Evolutionary conservation across 2,329 filamentous ascomycete genomes (phyloP).

Genomic region (Colletotrichum eremochloae): DNA sequence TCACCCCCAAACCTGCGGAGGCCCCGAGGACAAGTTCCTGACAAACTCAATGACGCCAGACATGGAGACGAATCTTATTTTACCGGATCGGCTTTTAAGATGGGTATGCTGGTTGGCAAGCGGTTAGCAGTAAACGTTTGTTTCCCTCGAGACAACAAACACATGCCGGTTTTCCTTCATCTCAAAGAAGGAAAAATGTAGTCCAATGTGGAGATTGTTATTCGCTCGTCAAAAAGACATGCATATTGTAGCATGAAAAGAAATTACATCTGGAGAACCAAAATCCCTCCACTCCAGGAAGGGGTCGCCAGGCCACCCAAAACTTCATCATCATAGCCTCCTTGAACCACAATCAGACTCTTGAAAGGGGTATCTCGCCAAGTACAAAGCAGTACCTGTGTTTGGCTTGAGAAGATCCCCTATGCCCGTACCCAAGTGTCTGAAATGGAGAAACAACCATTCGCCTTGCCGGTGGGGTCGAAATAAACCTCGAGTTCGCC

Average conservation of each 20-base stretch:
- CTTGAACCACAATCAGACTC: conserved; percentile 16
- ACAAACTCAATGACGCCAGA: neutral
- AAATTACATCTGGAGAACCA: conserved; percentile 21
- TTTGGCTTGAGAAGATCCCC: neutral
- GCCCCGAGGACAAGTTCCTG: neutral
- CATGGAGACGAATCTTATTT: neutral
- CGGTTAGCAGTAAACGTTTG: neutral
- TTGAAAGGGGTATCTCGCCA: conserved; percentile 16
- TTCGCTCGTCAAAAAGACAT: conserved; percentile 24
- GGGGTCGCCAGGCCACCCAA: conserved; percentile 3
- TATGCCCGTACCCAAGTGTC: conserved; percentile 18
- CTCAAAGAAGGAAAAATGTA: neutral
- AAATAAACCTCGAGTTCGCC: conserved; percentile 25
- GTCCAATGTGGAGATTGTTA: conserved; percentile 38
- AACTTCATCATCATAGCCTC: conserved; percentile 33
- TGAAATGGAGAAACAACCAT: conserved; percentile 36
- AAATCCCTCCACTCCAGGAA: neutral
- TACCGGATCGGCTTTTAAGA: neutral
- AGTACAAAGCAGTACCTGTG: neutral
- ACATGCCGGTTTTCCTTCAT: neutral
- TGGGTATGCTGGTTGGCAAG: too few species aligned
- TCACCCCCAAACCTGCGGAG: neutral
- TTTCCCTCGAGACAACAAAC: neutral
- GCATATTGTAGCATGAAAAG: conserved; percentile 30
- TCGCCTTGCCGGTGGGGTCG: conserved; percentile 37